A percentile compares a stretch with the other conserved stretches of the same genome.
phyloP scores from a whole-genome alignment of 1,284 basidiomycete species.

The Moesziomyces globuligerus region DNA sequence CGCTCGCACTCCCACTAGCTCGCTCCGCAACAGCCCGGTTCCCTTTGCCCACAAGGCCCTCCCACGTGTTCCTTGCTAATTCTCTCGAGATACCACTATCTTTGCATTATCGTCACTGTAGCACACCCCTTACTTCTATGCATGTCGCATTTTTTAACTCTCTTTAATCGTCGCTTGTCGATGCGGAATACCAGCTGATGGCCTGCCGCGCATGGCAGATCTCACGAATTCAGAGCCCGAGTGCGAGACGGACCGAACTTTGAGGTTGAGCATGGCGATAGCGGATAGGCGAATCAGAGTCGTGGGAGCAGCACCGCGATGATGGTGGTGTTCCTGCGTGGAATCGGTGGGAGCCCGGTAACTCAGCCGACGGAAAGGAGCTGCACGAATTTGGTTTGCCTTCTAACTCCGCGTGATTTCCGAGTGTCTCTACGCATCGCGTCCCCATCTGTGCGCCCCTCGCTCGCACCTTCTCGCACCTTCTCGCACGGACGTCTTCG shows the following conservation, averaged over 20 bases:
- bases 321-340: background rate
- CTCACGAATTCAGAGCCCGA: no score
- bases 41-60: constrained; percentile 16
- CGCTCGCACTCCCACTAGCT: constrained; percentile 17
- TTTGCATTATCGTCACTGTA: background rate
- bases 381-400: background rate
- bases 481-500: no score
- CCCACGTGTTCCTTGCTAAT: constrained; percentile 25
- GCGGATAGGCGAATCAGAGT: constrained; percentile 6
- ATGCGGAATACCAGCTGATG: background rate
- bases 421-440: no score
- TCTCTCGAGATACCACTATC: background rate
- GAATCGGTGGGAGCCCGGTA: no score
- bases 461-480: no score
- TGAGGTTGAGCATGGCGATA: background rate
- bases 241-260: no score
- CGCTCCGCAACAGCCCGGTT: constrained; percentile 18
- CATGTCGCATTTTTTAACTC: background rate
- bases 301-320: background rate
- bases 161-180: background rate
- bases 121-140: background rate
- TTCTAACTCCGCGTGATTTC: background rate
- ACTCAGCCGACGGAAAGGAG: background rate
- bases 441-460: no score
- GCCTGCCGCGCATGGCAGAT: no score